These are phyloP conservation scores for Dictyostelium intermedium DNA, from an alignment of 78 protist genomes.

Conservation along the genomic window DNA sequence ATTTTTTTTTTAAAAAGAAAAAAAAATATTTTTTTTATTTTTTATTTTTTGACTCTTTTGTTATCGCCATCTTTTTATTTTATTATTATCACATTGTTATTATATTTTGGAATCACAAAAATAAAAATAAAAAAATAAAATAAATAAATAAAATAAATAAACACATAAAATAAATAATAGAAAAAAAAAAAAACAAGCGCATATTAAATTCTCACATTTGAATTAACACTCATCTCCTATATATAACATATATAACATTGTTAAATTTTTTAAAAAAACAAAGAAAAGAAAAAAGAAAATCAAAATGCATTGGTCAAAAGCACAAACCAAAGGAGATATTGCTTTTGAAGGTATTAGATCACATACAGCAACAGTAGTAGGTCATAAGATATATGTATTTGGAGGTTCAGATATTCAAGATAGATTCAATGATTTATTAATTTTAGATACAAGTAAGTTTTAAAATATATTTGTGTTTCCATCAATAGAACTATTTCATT, in stretches of 20 bases:
- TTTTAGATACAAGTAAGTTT: slow-evolving; percentile 54
- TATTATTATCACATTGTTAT: not conserved
- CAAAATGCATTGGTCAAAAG: slow-evolving; percentile 69
- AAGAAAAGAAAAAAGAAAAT: not conserved
- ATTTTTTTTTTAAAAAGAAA: not conserved
- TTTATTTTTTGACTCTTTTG: not conserved
- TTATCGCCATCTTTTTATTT: not conserved
- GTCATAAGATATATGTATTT: slow-evolving; percentile 59
- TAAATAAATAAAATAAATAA: too few species aligned
- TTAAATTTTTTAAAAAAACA: not conserved
- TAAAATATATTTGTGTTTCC: too few species aligned
- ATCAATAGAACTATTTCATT: too few species aligned
- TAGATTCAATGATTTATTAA: slow-evolving; percentile 49
- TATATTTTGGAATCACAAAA: not conserved
- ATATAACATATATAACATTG: too few species aligned
- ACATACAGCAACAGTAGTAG: slow-evolving; percentile 76
- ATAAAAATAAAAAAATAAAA: too few species aligned
- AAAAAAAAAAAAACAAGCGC: too few species aligned
- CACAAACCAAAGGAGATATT: slow-evolving; percentile 59
- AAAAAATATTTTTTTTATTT: not conserved
- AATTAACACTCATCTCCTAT: too few species aligned
- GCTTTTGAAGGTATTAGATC: slow-evolving; percentile 53
- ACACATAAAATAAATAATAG: too few species aligned
- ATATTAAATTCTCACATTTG: too few species aligned
- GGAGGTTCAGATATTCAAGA: slow-evolving; percentile 75